These are phyloP conservation scores for Thelonectria blattea DNA, from an alignment of 2,329 filamentous ascomycete species.

Conservation along the genomic window DNA sequence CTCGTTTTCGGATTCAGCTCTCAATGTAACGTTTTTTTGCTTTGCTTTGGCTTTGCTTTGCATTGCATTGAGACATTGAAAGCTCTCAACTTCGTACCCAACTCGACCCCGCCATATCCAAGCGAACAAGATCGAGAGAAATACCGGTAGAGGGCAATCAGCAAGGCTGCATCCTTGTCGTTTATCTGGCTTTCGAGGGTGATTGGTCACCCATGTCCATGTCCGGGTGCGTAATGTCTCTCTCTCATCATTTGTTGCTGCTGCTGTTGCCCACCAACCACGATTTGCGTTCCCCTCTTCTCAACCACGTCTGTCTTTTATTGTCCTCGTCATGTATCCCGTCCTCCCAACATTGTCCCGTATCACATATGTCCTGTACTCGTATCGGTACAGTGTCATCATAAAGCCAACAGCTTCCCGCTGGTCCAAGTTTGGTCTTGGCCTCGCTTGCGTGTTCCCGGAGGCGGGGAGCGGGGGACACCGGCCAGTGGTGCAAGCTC, in stretches of 20 bases:
- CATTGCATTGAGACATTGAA: neutral
- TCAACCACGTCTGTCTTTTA: conserved; percentile 4
- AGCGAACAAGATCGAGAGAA: neutral
- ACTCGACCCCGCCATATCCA: neutral
- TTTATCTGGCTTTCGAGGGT: neutral
- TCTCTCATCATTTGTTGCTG: neutral
- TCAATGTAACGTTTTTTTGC: conserved; percentile 10
- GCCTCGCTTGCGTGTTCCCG: conserved; percentile 9
- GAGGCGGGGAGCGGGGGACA: neutral
- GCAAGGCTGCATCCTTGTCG: neutral
- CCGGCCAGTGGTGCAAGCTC: conserved; percentile 1
- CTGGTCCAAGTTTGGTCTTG: neutral
- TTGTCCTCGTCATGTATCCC: conserved; percentile 33
- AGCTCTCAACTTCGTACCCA: neutral
- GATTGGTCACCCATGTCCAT: conserved; percentile 1
- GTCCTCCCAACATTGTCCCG: conserved; percentile 17
- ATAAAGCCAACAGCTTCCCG: neutral
- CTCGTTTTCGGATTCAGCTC: conserved; percentile 22
- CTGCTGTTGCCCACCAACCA: conserved; percentile 1
- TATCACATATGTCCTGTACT: neutral
- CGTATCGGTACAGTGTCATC: neutral
- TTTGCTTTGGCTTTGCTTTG: neutral
- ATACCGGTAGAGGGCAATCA: neutral
- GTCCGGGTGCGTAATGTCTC: neutral
- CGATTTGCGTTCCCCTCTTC: conserved; percentile 11